These are phyloP conservation scores for Dactylellina leptospora DNA, from an alignment of 2,329 filamentous ascomycete genomes.

Conservation along the genomic window DNA sequence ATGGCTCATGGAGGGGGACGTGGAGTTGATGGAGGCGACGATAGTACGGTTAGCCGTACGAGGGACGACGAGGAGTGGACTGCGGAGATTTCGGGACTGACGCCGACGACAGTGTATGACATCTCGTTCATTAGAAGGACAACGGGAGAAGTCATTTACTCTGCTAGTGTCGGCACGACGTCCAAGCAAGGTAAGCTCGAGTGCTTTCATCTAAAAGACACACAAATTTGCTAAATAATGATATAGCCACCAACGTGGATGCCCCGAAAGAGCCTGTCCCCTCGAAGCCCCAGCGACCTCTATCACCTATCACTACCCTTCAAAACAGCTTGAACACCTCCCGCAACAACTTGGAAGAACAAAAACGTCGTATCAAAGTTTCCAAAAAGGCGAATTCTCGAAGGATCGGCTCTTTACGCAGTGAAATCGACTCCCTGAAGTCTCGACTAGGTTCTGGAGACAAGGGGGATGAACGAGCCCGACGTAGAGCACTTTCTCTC, in stretches of 20 bases:
- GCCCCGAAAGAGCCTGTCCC: constrained; percentile 50
- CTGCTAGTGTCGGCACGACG: constrained; percentile 56
- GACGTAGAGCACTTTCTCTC: constrained; percentile 56
- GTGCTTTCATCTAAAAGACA: no score
- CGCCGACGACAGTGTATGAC: constrained; percentile 57
- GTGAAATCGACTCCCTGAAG: constrained; percentile 57
- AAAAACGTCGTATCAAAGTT: constrained; percentile 56
- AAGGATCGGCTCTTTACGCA: constrained; percentile 55
- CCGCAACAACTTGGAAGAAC: constrained; percentile 55
- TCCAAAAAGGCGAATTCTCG: constrained; percentile 56
- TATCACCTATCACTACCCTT: constrained; percentile 57
- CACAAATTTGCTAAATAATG: no score
- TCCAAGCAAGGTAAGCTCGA: no score
- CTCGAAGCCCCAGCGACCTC: constrained; percentile 55
- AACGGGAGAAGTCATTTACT: constrained; percentile 55
- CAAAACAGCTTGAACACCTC: constrained; percentile 56
- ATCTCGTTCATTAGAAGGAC: constrained; percentile 57
- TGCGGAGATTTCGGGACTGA: constrained; percentile 57
- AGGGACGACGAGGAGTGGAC: constrained; percentile 56
- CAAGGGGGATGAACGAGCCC: constrained; percentile 57
- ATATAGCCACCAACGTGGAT: constrained; percentile 44
- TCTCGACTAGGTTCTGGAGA: constrained; percentile 56
- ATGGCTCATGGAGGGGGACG: constrained; percentile 52
- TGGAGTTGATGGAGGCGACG: constrained; percentile 44
- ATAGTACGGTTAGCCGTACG: constrained; percentile 53